Conservation (phyloP, 2,329 filamentous ascomycete genomes). For the Alternaria viburni region DNA sequence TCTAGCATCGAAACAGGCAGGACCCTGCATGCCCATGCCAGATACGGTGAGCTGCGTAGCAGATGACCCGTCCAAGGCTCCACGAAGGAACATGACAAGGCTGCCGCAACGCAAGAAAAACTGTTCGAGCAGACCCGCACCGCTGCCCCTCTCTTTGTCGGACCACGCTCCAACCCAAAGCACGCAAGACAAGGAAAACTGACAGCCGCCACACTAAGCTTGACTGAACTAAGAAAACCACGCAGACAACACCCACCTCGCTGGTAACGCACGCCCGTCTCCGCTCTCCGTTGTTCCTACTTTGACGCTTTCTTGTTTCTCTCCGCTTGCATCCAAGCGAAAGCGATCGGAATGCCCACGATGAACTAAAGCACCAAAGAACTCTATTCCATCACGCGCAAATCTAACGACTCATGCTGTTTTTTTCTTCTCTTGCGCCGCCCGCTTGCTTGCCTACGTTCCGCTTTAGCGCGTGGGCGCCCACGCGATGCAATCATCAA, state of each 20-base stretch:
- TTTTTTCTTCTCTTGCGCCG: neutral
- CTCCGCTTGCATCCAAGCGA: neutral
- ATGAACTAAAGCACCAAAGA: neutral
- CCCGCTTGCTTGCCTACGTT: neutral
- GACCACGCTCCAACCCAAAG: neutral
- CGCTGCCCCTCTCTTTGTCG: neutral
- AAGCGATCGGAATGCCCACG: neutral
- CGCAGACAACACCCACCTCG: neutral
- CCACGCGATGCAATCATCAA: neutral
- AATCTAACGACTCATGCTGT: neutral
- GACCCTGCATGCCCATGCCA: conserved; percentile 3
- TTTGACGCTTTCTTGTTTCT: neutral
- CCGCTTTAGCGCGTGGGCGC: neutral
- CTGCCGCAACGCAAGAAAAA: conserved; percentile 4
- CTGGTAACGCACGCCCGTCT: neutral
- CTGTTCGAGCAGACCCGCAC: neutral
- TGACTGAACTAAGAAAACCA: neutral
- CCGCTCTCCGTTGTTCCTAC: neutral
- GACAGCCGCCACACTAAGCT: neutral
- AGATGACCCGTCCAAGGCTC: conserved; percentile 2
- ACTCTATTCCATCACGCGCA: neutral
- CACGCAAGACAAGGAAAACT: neutral
- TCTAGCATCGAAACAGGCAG: conserved; percentile 5
- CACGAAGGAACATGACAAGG: neutral
- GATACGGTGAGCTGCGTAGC: neutral